Conservation (phyloP, 208 protist species). For the Wallacemonas sp. region DNA sequence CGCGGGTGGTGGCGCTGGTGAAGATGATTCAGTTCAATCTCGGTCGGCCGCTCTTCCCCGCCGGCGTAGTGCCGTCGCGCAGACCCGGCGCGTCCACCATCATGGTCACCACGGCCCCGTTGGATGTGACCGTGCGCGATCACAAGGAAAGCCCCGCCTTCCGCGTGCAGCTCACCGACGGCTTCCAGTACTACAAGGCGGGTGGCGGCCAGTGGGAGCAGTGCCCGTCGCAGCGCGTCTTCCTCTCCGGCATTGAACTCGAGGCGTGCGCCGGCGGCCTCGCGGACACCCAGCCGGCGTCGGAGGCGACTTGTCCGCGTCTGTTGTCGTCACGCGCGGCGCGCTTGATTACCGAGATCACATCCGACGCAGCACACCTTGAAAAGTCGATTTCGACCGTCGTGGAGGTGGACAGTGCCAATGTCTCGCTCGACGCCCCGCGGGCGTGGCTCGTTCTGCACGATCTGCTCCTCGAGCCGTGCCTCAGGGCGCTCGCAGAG, state of each 20-base stretch:
- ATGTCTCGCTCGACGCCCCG: not conserved
- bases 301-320: not conserved
- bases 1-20: conserved; percentile 5
- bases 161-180: conserved; percentile 10
- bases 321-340: conserved; percentile 6
- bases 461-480: conserved; percentile 5
- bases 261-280: not conserved
- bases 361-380: not conserved
- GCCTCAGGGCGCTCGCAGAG: not conserved
- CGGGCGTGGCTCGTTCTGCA: not conserved
- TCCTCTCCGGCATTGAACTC: conserved; percentile 2
- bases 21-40: conserved; percentile 12
- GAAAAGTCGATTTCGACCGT: not conserved
- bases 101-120: conserved; percentile 26
- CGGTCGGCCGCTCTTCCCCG: not conserved
- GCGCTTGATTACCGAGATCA: conserved; percentile 10
- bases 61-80: not conserved
- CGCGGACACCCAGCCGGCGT: not conserved
- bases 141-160: conserved; percentile 12
- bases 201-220: conserved; percentile 25
- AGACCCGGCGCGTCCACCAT: conserved; percentile 10
- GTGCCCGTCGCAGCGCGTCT: conserved; percentile 16
- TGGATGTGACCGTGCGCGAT: conserved; percentile 12
- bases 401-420: conserved; percentile 5
- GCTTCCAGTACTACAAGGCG: conserved; percentile 31